A percentile compares a stretch with the other conserved stretches of the same genome.
Evolutionary conservation across 352 stramenopile species (phyloP).

Genomic region (Peronospora farinosa): DNA sequence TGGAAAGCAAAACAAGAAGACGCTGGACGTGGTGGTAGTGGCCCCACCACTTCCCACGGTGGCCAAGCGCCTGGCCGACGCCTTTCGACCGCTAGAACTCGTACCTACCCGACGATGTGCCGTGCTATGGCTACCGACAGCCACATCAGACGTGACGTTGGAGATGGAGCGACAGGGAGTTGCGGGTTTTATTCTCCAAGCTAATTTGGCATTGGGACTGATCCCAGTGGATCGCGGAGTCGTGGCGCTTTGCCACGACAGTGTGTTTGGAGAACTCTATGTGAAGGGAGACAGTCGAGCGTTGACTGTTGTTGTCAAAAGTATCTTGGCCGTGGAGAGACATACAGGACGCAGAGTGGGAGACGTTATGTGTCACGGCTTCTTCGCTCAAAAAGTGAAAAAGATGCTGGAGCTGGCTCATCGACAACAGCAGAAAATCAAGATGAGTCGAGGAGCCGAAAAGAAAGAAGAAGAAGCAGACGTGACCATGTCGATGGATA

Average conservation of each 20-base stretch:
- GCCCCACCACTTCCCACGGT: constrained; percentile 43
- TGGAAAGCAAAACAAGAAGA: constrained; percentile 14
- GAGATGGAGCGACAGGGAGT: constrained; percentile 76
- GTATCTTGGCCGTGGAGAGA: constrained; percentile 49
- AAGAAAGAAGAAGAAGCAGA: constrained; percentile 3
- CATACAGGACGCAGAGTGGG: constrained; percentile 32
- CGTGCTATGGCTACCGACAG: constrained; percentile 57
- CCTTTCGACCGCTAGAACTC: constrained; percentile 30
- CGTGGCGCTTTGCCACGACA: constrained; percentile 54
- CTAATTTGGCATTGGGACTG: constrained; percentile 49
- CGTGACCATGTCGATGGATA: constrained; percentile 31
- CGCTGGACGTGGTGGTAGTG: constrained; percentile 42
- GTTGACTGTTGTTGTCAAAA: constrained; percentile 60
- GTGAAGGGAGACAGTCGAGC: constrained; percentile 52
- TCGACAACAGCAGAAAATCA: constrained; percentile 31
- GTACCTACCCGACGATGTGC: constrained; percentile 22
- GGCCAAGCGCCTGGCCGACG: constrained; percentile 47
- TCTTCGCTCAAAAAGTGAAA: constrained; percentile 51
- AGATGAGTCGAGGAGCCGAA: constrained; percentile 15
- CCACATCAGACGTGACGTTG: constrained; percentile 48
- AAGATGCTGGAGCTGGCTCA: constrained; percentile 57
- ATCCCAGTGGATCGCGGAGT: constrained; percentile 55
- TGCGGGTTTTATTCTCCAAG: constrained; percentile 42
- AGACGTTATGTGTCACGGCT: constrained; percentile 43
- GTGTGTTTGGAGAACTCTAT: constrained; percentile 64